phyloP scores from a whole-genome alignment of 805 yeast species.

The Barnettozyma pratensis region DNA sequence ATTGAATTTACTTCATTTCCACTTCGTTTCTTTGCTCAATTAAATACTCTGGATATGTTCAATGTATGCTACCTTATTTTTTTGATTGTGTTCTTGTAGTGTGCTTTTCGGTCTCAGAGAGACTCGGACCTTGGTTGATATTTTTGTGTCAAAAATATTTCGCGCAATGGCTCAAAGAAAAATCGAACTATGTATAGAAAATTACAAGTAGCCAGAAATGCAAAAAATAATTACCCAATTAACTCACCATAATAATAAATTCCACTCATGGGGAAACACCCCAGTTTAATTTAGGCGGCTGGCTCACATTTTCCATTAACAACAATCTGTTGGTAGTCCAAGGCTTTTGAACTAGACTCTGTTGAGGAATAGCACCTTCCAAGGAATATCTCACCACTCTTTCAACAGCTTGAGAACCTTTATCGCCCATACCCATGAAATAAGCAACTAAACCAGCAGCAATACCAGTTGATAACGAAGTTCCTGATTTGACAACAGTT shows the following conservation, averaged over 20 bases:
- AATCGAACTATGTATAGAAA: no score
- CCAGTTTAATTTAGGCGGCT: constrained; percentile 11
- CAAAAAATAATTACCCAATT: no score
- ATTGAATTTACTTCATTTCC: not conserved
- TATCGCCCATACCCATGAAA: constrained; percentile 37
- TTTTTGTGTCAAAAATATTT: no score
- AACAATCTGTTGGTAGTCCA: constrained; percentile 58
- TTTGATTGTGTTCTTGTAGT: no score
- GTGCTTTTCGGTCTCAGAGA: no score
- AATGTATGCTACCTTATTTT: no score
- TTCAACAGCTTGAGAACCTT: constrained; percentile 29
- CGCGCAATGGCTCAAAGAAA: no score
- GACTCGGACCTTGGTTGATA: no score
- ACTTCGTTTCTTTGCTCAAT: no score
- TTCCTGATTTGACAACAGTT: constrained; percentile 37
- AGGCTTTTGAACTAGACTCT: constrained; percentile 40
- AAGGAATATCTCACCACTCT: constrained; percentile 41
- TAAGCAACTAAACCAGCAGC: constrained; percentile 42
- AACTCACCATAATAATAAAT: not conserved
- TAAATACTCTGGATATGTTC: no score
- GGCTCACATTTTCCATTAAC: constrained; percentile 32
- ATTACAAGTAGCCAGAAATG: no score
- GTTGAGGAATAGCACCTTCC: constrained; percentile 41
- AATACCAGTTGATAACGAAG: constrained; percentile 44
- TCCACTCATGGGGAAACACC: constrained; percentile 7